Percentiles rank a stretch among this genome's conserved stretches.
phyloP scores from a whole-genome alignment of 75 land plant genomes.

The Picea glauca region DNA sequence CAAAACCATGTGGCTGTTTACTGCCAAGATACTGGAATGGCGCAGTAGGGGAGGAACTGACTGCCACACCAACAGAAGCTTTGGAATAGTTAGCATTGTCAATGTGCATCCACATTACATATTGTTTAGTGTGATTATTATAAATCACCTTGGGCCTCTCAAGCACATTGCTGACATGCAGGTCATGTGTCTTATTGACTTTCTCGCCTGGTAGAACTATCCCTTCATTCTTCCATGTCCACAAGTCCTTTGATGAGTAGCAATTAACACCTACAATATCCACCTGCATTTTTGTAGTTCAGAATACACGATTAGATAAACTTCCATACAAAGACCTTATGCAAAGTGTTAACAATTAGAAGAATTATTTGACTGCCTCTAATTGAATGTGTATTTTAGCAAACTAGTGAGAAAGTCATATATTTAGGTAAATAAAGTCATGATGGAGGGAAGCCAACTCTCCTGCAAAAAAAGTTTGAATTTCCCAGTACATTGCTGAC shows the following conservation, averaged over 20 bases:
- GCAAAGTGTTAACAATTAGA: no score
- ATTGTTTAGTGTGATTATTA: conserved; percentile 67
- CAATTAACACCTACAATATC: conserved; percentile 95
- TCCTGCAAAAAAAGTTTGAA: no score
- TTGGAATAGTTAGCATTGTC: conserved; percentile 95
- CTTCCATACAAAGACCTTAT: no score
- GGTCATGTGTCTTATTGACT: conserved; percentile 70
- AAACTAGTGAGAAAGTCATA: no score
- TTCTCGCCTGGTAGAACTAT: conserved; percentile 76
- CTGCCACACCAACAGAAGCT: conserved; percentile 89
- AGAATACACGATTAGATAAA: no score
- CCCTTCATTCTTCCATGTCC: conserved; percentile 97
- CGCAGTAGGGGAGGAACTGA: conserved; percentile 80
- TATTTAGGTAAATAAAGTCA: no score
- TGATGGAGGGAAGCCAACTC: no score
- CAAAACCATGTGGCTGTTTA: conserved; percentile 84
- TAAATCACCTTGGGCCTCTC: conserved; percentile 97
- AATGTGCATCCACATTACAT: conserved; percentile 99
- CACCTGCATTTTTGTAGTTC: conserved; percentile 42
- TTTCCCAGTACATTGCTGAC: no score
- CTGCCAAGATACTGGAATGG: conserved; percentile 91
- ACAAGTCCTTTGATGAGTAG: conserved; percentile 92
- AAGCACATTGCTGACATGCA: conserved; percentile 76
- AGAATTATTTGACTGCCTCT: no score
- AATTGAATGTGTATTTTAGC: no score